These are phyloP conservation scores for Pythium folliculosum DNA, from an alignment of 352 stramenopile species.

Conservation along the genomic window DNA sequence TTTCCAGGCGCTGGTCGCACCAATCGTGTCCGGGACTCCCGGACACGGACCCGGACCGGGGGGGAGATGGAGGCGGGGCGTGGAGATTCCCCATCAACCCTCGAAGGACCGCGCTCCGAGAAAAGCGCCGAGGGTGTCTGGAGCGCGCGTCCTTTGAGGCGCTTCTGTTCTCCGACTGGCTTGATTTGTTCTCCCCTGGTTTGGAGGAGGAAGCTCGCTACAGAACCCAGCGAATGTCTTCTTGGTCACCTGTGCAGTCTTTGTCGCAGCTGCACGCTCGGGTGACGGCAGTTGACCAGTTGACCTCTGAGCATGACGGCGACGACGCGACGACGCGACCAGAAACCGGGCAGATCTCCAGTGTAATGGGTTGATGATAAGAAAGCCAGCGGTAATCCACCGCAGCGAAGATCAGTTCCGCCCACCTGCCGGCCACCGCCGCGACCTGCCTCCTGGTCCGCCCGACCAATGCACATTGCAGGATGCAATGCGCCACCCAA, in stretches of 20 bases:
- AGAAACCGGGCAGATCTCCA: slow-evolving; percentile 13
- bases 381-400: slow-evolving; percentile 1
- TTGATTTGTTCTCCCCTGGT: no score
- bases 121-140: not conserved
- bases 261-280: slow-evolving; percentile 9
- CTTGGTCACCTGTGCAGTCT: slow-evolving; percentile 26
- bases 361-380: slow-evolving; percentile 17
- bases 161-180: not conserved
- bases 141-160: not conserved
- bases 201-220: not conserved
- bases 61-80: no score
- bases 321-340: slow-evolving; percentile 14
- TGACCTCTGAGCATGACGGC: slow-evolving; percentile 14
- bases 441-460: no score
- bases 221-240: slow-evolving; percentile 2
- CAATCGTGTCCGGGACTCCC: no score
- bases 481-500: no score
- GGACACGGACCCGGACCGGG: no score
- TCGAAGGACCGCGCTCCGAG: no score
- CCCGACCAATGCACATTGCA: no score
- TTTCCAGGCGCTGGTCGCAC: not conserved
- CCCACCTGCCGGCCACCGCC: no score
- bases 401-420: no score
- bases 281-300: slow-evolving; percentile 27
- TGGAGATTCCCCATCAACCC: no score